Evolutionary conservation across 2,329 filamentous ascomycete genomes (phyloP).

Genomic region (Colletotrichum eleusines): DNA sequence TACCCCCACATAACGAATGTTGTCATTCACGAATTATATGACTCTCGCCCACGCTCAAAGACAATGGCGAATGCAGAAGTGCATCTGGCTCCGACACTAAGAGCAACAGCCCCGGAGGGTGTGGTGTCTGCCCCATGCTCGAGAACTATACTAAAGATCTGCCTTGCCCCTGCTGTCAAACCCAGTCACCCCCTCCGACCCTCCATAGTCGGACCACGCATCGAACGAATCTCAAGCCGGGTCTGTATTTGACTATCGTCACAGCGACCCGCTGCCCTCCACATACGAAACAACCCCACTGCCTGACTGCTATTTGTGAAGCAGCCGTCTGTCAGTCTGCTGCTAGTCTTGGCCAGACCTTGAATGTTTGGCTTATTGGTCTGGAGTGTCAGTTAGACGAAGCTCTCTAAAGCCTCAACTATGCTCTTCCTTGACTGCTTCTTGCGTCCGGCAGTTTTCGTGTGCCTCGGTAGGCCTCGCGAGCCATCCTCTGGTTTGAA

Average conservation of each 20-base stretch:
- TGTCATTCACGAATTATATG: neutral
- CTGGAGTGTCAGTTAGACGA: neutral
- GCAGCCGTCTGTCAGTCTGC: neutral
- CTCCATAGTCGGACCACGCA: neutral
- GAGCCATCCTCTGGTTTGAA: neutral
- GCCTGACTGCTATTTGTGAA: neutral
- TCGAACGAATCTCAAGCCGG: neutral
- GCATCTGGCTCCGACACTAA: neutral
- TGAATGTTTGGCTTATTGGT: neutral
- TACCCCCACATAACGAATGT: constrained; percentile 21
- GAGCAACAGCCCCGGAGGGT: neutral
- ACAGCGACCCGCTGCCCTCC: neutral
- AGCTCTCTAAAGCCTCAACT: neutral
- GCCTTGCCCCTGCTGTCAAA: constrained; percentile 1
- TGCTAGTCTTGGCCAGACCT: neutral
- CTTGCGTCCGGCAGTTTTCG: neutral
- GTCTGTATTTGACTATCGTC: constrained; percentile 2
- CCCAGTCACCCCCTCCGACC: neutral
- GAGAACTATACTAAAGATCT: constrained; percentile 6
- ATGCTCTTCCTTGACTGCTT: neutral
- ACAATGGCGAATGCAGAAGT: neutral
- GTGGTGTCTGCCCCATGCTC: constrained; percentile 3
- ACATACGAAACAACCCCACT: neutral
- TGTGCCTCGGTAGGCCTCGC: neutral
- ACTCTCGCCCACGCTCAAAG: neutral